These are phyloP conservation scores for Podila horticola DNA, from an alignment of 192 early-diverging fungal species.

Conservation along the genomic window DNA sequence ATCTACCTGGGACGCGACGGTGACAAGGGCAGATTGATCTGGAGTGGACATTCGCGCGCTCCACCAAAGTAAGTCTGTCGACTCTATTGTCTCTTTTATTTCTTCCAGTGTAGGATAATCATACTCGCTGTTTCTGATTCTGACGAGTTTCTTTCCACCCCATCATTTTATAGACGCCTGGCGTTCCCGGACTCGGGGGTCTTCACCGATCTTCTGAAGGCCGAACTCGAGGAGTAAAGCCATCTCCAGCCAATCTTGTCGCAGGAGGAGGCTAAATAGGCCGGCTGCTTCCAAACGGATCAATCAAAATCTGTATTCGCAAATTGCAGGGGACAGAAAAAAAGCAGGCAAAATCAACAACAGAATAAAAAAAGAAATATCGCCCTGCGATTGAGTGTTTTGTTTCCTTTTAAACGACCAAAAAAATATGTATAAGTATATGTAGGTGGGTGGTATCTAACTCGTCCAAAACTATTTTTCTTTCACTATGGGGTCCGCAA, in stretches of 20 bases:
- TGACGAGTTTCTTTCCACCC: neutral
- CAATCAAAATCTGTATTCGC: too few species aligned
- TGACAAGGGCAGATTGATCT: slow-evolving; percentile 30
- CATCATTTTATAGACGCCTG: slow-evolving; percentile 13
- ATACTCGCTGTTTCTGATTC: neutral
- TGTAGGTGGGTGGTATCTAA: too few species aligned
- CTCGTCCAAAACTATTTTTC: neutral
- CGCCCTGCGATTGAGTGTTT: too few species aligned
- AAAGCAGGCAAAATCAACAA: too few species aligned
- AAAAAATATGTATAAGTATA: too few species aligned
- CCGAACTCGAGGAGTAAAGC: slow-evolving; percentile 17
- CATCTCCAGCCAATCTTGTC: neutral
- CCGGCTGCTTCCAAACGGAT: too few species aligned
- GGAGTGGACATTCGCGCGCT: slow-evolving; percentile 44
- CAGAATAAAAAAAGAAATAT: too few species aligned
- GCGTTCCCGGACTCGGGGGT: slow-evolving; percentile 37
- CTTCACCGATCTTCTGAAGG: slow-evolving; percentile 23
- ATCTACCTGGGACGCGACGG: slow-evolving; percentile 31
- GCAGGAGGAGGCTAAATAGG: too few species aligned
- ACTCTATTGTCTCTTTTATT: neutral
- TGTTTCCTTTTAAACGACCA: too few species aligned
- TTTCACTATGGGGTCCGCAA: slow-evolving; percentile 16
- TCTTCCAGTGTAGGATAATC: neutral
- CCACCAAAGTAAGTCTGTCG: slow-evolving; percentile 28
- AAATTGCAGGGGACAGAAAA: too few species aligned